Evolutionary conservation across 108 stramenopile species (phyloP).

Genomic region (Aurantiochytrium sp.): DNA sequence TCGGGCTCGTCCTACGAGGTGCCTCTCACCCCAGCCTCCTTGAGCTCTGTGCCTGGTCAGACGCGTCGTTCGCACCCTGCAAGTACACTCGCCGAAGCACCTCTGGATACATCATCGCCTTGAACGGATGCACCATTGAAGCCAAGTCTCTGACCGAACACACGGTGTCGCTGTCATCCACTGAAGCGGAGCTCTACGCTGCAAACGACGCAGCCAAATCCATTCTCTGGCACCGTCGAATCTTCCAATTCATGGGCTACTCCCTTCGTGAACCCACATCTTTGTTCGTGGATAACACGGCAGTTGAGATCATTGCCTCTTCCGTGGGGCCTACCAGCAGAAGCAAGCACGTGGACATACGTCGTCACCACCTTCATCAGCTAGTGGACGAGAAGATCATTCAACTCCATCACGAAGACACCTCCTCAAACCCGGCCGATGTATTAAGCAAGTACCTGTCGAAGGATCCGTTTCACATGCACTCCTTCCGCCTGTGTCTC

Average conservation of each 20-base stretch:
- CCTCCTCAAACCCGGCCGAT: background rate
- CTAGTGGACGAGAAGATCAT: background rate
- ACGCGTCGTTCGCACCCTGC: background rate
- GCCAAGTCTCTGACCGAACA: background rate
- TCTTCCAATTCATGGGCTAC: background rate
- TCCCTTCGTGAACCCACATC: background rate
- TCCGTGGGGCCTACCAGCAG: background rate
- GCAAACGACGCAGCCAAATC: background rate
- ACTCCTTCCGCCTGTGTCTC: background rate
- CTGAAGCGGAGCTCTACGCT: background rate
- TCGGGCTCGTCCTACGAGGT: background rate
- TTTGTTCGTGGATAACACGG: background rate
- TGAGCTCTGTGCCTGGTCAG: background rate
- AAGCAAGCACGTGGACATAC: background rate
- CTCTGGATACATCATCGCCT: background rate
- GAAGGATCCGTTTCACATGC: background rate
- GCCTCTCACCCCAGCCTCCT: background rate
- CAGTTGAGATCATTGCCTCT: background rate
- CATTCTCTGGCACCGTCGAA: background rate
- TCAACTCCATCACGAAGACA: background rate
- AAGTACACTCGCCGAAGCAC: background rate
- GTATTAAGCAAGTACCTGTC: background rate
- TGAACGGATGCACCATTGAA: background rate
- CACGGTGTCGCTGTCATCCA: background rate
- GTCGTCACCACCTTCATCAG: background rate